Conservation (phyloP, 768 basidiomycete genomes). For the Xerocomus spinulosus region DNA sequence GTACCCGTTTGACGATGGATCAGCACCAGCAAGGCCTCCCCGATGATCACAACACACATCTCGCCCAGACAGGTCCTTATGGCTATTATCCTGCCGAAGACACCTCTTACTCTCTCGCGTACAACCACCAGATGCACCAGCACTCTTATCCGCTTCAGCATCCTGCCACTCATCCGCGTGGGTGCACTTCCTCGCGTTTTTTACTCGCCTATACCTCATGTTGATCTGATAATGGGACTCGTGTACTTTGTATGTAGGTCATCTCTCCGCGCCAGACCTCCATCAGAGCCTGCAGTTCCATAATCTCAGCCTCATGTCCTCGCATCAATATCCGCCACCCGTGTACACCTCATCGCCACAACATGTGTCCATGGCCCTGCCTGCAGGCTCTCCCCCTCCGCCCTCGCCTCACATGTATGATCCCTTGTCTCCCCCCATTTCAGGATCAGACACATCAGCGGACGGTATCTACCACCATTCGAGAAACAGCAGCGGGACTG, state of each 20-base stretch:
- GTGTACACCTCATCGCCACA: conserved; percentile 60
- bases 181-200: conserved; percentile 48
- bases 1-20: conserved; percentile 38
- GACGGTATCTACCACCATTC: conserved; percentile 78
- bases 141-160: conserved; percentile 56
- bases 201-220: conserved; percentile 48
- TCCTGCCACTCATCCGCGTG: conserved; percentile 65
- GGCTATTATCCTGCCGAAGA: conserved; percentile 53
- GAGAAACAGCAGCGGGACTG: conserved; percentile 65
- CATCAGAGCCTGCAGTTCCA: conserved; percentile 60
- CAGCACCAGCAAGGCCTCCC: conserved; percentile 40
- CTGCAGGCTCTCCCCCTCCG: conserved; percentile 66
- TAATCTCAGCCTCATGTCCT: conserved; percentile 61
- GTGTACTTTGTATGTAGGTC: conserved; percentile 52
- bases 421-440: conserved; percentile 79
- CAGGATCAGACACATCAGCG: conserved; percentile 85
- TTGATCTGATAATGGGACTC: conserved; percentile 59
- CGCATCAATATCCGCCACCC: conserved; percentile 60
- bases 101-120: conserved; percentile 48
- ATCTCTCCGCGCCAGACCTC: conserved; percentile 61
- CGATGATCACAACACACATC: conserved; percentile 44
- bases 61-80: conserved; percentile 40
- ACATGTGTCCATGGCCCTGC: conserved; percentile 63
- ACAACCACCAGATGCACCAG: conserved; percentile 44
- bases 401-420: conserved; percentile 78